Evolutionary conservation across 2,329 filamentous ascomycete genomes (phyloP), one percentile per base, ranked within the genome.

Genomic region (Diaporthe vaccinii): DNA sequence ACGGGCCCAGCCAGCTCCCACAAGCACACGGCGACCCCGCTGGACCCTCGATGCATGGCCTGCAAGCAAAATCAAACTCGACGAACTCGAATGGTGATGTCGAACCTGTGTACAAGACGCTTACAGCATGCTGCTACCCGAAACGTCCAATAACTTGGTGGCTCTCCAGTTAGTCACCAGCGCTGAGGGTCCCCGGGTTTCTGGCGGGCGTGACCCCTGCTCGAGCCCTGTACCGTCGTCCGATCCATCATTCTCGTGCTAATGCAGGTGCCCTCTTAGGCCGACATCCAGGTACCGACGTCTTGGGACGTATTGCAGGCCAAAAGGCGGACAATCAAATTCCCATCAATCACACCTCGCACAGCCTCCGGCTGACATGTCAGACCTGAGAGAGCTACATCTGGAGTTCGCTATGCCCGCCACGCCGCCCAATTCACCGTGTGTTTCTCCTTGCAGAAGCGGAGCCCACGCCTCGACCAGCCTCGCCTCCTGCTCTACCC

Each of bases 321-420:
- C 36, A 31, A 53, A 44, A 15, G 28, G 6, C 75, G 75, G 75
- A 62, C 39, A 73, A 75, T 53, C 70, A 20, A 70, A 61, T 73
- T 75, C 69, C 75, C 75, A 75, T 73, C 75, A 76, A 76, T 73
- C 69, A 73, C 7, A 15, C 39, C 31, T 39, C 49, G 49, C 31
- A 14, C 8, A 65, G 25, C 7, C 6, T 25, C 20, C 58, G 58
- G 28, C 46, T 46, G 36, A 57, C 20, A 25, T 41, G n/a, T 39
- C 15, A 44, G 36, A 46, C 36, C 22, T 20, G 44, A 20, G 17
- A 58, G 15, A 44, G 59, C 58, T 51, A 59, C 39, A 36, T 25
- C 46, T 53, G 46, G 36, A 28, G 53, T 17, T 61, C n/a, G 55
- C 31, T 39, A 53, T 36, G 28, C 70, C 58, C 70, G 57, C 59